phyloP scores from a whole-genome alignment of 2,329 filamentous ascomycete genomes.

The Gnomoniopsis smithogilvyi region DNA sequence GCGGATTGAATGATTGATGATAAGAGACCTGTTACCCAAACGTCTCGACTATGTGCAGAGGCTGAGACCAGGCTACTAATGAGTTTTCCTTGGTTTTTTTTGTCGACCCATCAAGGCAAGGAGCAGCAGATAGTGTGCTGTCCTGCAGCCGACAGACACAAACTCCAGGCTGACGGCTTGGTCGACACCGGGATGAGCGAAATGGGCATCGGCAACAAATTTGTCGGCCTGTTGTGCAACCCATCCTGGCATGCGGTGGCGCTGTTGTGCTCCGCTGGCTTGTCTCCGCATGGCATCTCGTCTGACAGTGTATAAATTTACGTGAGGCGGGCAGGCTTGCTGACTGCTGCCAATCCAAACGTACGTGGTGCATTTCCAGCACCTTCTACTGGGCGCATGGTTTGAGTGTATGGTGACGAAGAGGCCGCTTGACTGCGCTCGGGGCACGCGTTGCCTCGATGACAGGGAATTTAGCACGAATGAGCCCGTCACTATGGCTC shows the following conservation, averaged over 20 bases:
- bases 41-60: no score
- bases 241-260: not conserved
- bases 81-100: no score
- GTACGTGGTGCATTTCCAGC: not conserved
- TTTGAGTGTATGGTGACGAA: constrained; percentile 5
- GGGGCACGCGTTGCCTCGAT: not conserved
- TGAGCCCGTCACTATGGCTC: not conserved
- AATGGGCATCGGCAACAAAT: not conserved
- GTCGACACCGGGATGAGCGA: constrained; percentile 1
- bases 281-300: constrained; percentile 1
- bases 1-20: no score
- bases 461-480: not conserved
- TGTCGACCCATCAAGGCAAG: not conserved
- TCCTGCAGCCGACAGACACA: not conserved
- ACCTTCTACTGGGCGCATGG: not conserved
- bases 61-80: no score
- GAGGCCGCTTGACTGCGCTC: not conserved
- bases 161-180: not conserved
- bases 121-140: not conserved
- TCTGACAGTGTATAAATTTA: constrained; percentile 5
- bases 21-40: no score
- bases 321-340: not conserved
- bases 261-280: constrained; percentile 3
- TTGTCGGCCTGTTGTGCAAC: constrained; percentile 7
- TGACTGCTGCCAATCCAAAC: not conserved